Evolutionary conservation across 2,329 filamentous ascomycete species (phyloP).

Genomic region (Dothistroma pini): DNA sequence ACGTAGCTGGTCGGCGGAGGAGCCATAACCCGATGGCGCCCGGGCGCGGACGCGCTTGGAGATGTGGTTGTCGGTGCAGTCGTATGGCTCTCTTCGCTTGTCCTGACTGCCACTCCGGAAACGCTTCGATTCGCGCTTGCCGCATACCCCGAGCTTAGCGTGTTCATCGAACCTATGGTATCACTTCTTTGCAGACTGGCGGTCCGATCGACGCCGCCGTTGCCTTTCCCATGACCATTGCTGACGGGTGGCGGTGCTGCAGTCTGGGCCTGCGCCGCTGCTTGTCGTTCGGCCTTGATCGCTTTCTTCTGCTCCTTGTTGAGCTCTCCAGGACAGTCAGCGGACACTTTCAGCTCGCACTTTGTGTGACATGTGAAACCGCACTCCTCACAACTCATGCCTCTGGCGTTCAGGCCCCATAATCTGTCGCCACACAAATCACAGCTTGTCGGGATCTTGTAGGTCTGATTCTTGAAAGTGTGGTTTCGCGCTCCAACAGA

Average conservation of each 20-base stretch:
- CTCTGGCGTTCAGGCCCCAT: constrained; percentile 95
- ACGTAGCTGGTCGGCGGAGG: constrained; percentile 82
- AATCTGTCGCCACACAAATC: constrained; percentile 95
- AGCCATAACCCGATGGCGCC: constrained; percentile 68
- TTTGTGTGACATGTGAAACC: constrained; percentile 98
- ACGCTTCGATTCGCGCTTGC: constrained; percentile 73
- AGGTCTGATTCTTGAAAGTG: constrained; percentile 98
- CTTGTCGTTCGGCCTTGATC: constrained; percentile 80
- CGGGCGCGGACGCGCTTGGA: constrained; percentile 40
- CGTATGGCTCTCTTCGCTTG: constrained; percentile 40
- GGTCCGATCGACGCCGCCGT: constrained; percentile 41
- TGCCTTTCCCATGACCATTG: constrained; percentile 26
- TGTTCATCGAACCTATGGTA: constrained; percentile 76
- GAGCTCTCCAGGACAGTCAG: constrained; percentile 90
- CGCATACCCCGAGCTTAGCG: constrained; percentile 79
- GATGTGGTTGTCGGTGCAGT: constrained; percentile 14
- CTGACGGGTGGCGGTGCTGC: constrained; percentile 21
- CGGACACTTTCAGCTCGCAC: constrained; percentile 97
- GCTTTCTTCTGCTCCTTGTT: constrained; percentile 95
- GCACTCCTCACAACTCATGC: constrained; percentile 92
- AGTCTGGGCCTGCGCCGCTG: constrained; percentile 60
- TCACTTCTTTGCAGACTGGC: constrained; percentile 72
- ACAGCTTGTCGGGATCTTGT: constrained; percentile 98
- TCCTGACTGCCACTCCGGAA: constrained; percentile 55
- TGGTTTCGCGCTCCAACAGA: constrained; percentile 91